Conservation (phyloP, 2,329 filamentous ascomycete genomes). For the Ramularia collo-cygni region DNA sequence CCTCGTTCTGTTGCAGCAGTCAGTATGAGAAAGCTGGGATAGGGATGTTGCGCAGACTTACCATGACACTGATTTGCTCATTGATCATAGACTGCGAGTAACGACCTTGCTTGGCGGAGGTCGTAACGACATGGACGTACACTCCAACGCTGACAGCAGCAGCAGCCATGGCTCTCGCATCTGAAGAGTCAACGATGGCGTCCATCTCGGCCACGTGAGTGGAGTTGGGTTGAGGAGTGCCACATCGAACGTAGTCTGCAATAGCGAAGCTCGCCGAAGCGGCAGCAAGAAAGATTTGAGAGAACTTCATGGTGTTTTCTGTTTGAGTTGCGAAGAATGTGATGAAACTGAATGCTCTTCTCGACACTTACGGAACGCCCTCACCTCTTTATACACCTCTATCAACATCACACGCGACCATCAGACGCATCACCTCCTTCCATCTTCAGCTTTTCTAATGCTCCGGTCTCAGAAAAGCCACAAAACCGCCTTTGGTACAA, state of each 20-base stretch:
- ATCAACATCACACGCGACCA: no score
- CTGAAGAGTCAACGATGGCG: slow-evolving; percentile 4
- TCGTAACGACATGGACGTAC: slow-evolving; percentile 38
- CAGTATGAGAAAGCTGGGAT: no score
- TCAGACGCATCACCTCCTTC: no score
- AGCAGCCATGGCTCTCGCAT: neutral
- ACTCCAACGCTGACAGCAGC: slow-evolving; percentile 1
- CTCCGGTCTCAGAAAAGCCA: no score
- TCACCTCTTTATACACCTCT: no score
- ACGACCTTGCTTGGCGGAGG: slow-evolving; percentile 19
- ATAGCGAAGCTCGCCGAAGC: slow-evolving; percentile 1
- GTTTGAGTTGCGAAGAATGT: neutral
- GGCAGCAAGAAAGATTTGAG: slow-evolving; percentile 1
- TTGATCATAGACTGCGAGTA: slow-evolving; percentile 8
- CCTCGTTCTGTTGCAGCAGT: slow-evolving; percentile 7
- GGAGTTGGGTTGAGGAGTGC: slow-evolving; percentile 2
- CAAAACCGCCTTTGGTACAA: no score
- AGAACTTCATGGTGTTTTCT: slow-evolving; percentile 5
- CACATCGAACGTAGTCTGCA: slow-evolving; percentile 8
- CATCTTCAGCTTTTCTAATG: no score
- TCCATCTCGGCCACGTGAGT: slow-evolving; percentile 1
- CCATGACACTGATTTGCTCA: slow-evolving; percentile 5
- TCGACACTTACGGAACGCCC: no score
- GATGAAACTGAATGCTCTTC: slow-evolving; percentile 1
- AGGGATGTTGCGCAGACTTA: neutral